Conservation (phyloP, 1,139 yeast genomes). For the Debaryomyces robertsiae region DNA sequence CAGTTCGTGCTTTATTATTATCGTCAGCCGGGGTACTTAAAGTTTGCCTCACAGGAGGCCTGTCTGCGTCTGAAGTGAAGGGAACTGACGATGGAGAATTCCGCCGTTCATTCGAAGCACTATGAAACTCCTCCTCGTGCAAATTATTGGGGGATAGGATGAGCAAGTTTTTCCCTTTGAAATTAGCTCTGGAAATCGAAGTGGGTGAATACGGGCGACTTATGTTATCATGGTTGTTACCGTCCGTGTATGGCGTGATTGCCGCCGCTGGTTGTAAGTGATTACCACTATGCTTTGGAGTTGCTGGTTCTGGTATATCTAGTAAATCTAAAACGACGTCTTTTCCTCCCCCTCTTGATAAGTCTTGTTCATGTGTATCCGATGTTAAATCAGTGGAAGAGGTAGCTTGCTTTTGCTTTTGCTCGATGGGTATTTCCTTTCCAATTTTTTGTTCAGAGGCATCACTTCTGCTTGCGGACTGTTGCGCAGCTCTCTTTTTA, state of each 20-base stretch:
- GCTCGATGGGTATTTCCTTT: neutral
- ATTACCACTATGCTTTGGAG: constrained; percentile 15
- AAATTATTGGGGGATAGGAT: constrained; percentile 46
- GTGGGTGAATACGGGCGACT: constrained; percentile 10
- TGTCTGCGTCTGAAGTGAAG: constrained; percentile 3
- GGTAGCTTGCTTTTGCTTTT: constrained; percentile 12
- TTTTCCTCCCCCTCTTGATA: constrained; percentile 6
- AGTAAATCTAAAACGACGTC: constrained; percentile 22
- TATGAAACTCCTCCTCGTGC: constrained; percentile 39
- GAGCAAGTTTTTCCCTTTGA: constrained; percentile 36
- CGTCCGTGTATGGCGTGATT: constrained; percentile 18
- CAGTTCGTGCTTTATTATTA: constrained; percentile 26
- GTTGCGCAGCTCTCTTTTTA: constrained; percentile 12
- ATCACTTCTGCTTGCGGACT: neutral
- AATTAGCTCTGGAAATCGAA: constrained; percentile 11
- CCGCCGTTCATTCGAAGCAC: constrained; percentile 12
- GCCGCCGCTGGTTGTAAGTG: constrained; percentile 28
- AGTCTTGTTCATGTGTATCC: neutral
- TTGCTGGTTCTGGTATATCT: constrained; percentile 20
- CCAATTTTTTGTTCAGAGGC: no score
- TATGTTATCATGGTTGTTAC: neutral
- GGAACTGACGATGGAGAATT: constrained; percentile 3
- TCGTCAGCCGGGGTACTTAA: constrained; percentile 15
- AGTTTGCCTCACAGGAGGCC: constrained; percentile 1
- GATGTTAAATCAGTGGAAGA: constrained; percentile 6